Evolutionary conservation across 345 rosid genomes (phyloP).

Genomic region (Lenwebbia sp.): DNA sequence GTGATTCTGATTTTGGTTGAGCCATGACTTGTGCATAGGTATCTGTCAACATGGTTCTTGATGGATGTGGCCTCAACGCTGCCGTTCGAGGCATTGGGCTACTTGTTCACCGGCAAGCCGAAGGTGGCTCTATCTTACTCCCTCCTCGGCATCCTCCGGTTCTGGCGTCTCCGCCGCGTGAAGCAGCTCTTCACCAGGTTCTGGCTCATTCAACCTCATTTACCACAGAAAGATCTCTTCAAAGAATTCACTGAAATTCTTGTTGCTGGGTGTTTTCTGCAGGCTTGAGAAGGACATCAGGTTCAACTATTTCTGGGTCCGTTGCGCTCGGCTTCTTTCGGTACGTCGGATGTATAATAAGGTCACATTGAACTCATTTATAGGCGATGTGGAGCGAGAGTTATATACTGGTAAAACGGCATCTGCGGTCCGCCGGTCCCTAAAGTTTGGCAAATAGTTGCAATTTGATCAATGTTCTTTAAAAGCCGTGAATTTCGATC

Average conservation of each 20-base stretch:
- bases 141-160: conserved; percentile 61
- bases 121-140: conserved; percentile 37
- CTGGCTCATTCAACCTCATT: not conserved
- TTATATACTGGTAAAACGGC: not conserved
- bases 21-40: conserved; percentile 20
- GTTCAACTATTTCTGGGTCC: conserved; percentile 70
- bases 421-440: not conserved
- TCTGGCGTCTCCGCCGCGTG: conserved; percentile 79
- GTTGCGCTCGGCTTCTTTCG: conserved; percentile 54
- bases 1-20: not conserved
- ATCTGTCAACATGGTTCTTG: conserved; percentile 80
- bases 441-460: not conserved
- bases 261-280: not conserved
- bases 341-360: conserved; percentile 24
- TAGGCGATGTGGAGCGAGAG: not conserved
- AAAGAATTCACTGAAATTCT: not conserved
- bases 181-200: conserved; percentile 82
- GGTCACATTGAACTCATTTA: not conserved
- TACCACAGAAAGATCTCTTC: not conserved
- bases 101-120: conserved; percentile 45
- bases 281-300: conserved; percentile 96
- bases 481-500: not conserved
- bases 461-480: not conserved
- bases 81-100: conserved; percentile 61
- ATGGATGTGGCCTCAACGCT: conserved; percentile 94